Conservation (phyloP, 768 basidiomycete species). For the Chalciporus pseudorubinellus region DNA sequence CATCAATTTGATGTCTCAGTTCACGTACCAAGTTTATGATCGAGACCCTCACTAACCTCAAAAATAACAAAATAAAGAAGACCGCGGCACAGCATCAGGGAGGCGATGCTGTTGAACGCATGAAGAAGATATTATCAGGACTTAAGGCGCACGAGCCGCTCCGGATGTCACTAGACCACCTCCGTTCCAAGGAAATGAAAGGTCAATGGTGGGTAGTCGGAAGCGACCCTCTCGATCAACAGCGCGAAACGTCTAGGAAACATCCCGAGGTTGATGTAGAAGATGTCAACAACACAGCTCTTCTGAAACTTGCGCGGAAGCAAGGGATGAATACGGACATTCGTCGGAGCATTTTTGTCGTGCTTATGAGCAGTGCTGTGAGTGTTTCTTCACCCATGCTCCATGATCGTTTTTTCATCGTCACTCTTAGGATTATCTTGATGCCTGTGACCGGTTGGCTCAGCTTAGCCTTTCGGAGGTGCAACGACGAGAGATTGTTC, state of each 20-base stretch:
- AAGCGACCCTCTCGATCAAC: slow-evolving; percentile 83
- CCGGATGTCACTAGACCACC: slow-evolving; percentile 80
- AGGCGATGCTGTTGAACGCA: slow-evolving; percentile 71
- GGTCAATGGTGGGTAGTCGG: slow-evolving; percentile 99
- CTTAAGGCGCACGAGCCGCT: slow-evolving; percentile 82
- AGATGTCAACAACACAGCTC: slow-evolving; percentile 36
- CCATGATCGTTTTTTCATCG: neutral
- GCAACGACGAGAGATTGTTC: slow-evolving; percentile 93
- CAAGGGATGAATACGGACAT: slow-evolving; percentile 99
- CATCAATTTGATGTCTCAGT: neutral
- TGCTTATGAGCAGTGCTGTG: slow-evolving; percentile 95
- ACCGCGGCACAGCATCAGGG: slow-evolving; percentile 66
- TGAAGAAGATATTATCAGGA: slow-evolving; percentile 84
- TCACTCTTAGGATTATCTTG: slow-evolving; percentile 81
- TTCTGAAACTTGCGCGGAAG: slow-evolving; percentile 80
- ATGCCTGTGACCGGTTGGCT: slow-evolving; percentile 87
- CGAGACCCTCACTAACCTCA: slow-evolving; percentile 87
- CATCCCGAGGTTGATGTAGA: slow-evolving; percentile 26
- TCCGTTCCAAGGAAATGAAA: slow-evolving; percentile 76
- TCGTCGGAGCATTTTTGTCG: slow-evolving; percentile 84
- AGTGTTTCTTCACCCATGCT: slow-evolving; percentile 21
- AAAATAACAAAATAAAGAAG: slow-evolving; percentile 83
- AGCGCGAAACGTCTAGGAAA: slow-evolving; percentile 31
- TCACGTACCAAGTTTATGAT: slow-evolving; percentile 95
- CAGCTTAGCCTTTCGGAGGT: slow-evolving; percentile 82